A percentile compares a stretch with the other conserved stretches of the same genome.
Conservation (phyloP, 108 stramenopile species). For the Pseudonitzschia pungens region DNA sequence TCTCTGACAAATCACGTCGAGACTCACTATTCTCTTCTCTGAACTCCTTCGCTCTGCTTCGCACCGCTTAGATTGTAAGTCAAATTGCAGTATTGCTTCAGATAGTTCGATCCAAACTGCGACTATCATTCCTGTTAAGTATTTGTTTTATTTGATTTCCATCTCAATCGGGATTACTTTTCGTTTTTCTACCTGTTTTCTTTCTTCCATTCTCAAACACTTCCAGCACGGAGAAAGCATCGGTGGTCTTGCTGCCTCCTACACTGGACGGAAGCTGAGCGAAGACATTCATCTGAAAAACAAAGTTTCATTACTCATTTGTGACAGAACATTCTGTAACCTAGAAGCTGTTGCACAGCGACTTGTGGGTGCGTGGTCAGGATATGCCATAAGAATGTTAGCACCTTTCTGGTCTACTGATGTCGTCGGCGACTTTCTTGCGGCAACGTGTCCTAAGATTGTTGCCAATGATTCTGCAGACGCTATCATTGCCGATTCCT, state of each 20-base stretch:
- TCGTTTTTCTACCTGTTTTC: background rate
- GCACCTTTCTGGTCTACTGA: slow-evolving; percentile 84
- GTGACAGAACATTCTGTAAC: slow-evolving; percentile 89
- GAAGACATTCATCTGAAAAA: slow-evolving; percentile 13
- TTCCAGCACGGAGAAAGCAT: slow-evolving; percentile 79
- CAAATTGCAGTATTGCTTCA: background rate
- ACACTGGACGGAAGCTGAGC: slow-evolving; percentile 58
- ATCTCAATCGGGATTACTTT: too few relatives aligned
- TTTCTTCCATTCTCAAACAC: background rate
- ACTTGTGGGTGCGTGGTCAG: slow-evolving; percentile 82
- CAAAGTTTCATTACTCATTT: slow-evolving; percentile 62
- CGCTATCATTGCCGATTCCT: slow-evolving; percentile 78
- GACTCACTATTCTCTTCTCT: background rate
- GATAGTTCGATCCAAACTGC: too few relatives aligned
- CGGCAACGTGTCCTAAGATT: slow-evolving; percentile 76
- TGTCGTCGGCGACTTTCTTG: slow-evolving; percentile 75
- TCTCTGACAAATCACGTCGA: background rate
- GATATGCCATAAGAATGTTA: slow-evolving; percentile 70
- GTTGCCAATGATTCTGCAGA: slow-evolving; percentile 86
- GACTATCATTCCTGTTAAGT: too few relatives aligned
- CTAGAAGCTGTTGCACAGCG: slow-evolving; percentile 81
- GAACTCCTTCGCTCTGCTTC: background rate
- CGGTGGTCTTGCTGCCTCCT: slow-evolving; percentile 83
- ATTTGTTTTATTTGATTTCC: too few relatives aligned
- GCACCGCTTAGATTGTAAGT: background rate